Percentiles rank a stretch among this genome's conserved stretches.
phyloP scores from a whole-genome alignment of 2,329 filamentous ascomycete genomes.

The Talaromyces sp. region DNA sequence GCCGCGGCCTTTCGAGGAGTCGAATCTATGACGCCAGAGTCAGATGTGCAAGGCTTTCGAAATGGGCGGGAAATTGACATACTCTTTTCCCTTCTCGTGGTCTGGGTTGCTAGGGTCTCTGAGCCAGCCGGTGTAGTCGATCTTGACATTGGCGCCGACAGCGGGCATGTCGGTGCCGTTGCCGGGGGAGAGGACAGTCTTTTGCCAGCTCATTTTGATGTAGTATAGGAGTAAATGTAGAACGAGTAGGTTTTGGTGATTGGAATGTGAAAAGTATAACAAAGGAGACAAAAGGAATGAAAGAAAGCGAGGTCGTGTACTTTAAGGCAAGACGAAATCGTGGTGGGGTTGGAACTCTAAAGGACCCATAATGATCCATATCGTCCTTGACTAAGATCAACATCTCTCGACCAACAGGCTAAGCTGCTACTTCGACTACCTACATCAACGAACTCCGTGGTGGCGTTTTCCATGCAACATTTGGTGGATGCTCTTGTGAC shows the following conservation, averaged over 20 bases:
- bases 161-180: slow-evolving; percentile 59
- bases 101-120: slow-evolving; percentile 62
- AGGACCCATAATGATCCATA: background rate
- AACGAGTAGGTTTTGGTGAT: background rate
- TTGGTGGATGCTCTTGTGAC: background rate
- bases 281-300: background rate
- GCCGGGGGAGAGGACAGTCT: slow-evolving; percentile 62
- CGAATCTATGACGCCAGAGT: slow-evolving; percentile 65
- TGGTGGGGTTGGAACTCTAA: slow-evolving; percentile 11
- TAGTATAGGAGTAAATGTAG: background rate
- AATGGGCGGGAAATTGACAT: slow-evolving; percentile 23
- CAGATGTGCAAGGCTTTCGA: slow-evolving; percentile 5
- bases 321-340: slow-evolving; percentile 11
- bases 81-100: slow-evolving; percentile 68
- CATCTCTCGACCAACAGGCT: background rate
- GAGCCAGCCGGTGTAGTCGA: slow-evolving; percentile 89
- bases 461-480: background rate
- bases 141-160: slow-evolving; percentile 70
- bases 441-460: background rate
- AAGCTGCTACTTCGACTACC: background rate
- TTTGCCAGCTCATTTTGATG: slow-evolving; percentile 60
- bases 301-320: background rate
- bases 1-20: slow-evolving; percentile 70
- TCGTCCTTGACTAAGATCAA: background rate
- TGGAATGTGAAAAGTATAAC: background rate